A percentile compares a stretch with the other conserved stretches of the same genome.
Evolutionary conservation across 805 yeast genomes (phyloP).

Genomic region (Candida tibetensis): DNA sequence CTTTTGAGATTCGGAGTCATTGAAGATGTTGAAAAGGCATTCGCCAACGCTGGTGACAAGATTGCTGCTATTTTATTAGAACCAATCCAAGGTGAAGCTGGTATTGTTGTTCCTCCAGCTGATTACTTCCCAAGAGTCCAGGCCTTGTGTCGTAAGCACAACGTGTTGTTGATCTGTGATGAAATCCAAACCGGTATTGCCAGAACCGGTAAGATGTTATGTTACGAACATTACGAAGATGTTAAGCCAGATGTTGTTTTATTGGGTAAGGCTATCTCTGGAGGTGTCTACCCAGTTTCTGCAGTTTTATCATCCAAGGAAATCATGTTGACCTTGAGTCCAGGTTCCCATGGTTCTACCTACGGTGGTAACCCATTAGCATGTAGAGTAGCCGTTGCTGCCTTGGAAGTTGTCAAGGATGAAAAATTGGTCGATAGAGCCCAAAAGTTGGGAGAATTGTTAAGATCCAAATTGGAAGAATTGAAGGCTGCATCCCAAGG

Average conservation of each 20-base stretch:
- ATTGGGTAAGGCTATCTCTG: slow-evolving; percentile 92
- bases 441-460: slow-evolving; percentile 61
- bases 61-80: slow-evolving; percentile 90
- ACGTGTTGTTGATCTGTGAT: slow-evolving; percentile 88
- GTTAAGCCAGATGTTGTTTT: slow-evolving; percentile 87
- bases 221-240: slow-evolving; percentile 76
- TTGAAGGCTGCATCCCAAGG: slow-evolving; percentile 53
- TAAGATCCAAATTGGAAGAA: slow-evolving; percentile 56
- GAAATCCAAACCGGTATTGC: slow-evolving; percentile 98
- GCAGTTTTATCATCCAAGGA: slow-evolving; percentile 89
- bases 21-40: slow-evolving; percentile 83
- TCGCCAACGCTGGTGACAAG: slow-evolving; percentile 77
- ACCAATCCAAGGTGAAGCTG: slow-evolving; percentile 98
- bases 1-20: slow-evolving; percentile 77
- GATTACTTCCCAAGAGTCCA: slow-evolving; percentile 75
- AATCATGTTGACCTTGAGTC: slow-evolving; percentile 83
- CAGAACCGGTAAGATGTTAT: slow-evolving; percentile 91
- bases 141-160: slow-evolving; percentile 74
- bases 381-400: slow-evolving; percentile 89
- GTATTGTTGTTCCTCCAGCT: slow-evolving; percentile 88
- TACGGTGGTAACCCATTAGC: slow-evolving; percentile 98
- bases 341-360: slow-evolving; percentile 97
- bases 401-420: slow-evolving; percentile 83
- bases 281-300: slow-evolving; percentile 91
- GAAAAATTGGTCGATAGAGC: slow-evolving; percentile 85